Base-by-base conservation (phyloP, 805 yeast species). In the Schizosaccharomyces octosporus region DNA sequence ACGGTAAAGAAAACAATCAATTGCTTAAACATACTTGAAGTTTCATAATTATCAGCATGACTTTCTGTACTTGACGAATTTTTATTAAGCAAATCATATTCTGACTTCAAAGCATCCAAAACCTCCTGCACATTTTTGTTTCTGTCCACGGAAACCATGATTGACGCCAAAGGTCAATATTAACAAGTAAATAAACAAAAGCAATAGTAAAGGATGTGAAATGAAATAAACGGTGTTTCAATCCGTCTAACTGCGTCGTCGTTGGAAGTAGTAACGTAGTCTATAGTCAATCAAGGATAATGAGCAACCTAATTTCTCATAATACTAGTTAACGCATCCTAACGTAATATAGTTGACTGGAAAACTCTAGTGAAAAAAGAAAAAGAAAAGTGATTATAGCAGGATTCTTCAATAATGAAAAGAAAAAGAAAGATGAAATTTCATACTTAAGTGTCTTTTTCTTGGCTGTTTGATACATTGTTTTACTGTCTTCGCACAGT, bases 31-130 rank as follows among this genome's bases (percentile, higher is more conserved):
- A 48, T 59, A 68, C 69, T 83, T 71, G 88, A 89, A 67, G 84
- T 76, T 72, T 90, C 97, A 67, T 82, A 86, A 70, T 89, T 96
- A 71, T 88, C 95, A 74, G 88, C 90, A 71, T 88, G 95, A 71
- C 86, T 81, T 68, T 90, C 81, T 73, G 82, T 86, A 65, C 81
- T 79, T 61, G 88, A 79, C 17, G 96, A 95, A 24, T 19, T 19
- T n/a, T 24, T 45, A 72, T 90, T 97, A 60, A 89, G 84, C 65
- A 79, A 80, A 67, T 87, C 90, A 67, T 89, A 89, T 75, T 90
- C 98, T 70, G 83, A 86, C 73, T 87, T 86, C 69, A 90, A 83
- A 54, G 94, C 95, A 59, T 90, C 97, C 67, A 90, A 76, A 64
- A 90, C 79, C 73, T 90, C 97, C 69, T 81, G 80, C 69, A 86